Evolutionary conservation across 2,329 filamentous ascomycete genomes (phyloP).

Genomic region (Fusarium sp.): DNA sequence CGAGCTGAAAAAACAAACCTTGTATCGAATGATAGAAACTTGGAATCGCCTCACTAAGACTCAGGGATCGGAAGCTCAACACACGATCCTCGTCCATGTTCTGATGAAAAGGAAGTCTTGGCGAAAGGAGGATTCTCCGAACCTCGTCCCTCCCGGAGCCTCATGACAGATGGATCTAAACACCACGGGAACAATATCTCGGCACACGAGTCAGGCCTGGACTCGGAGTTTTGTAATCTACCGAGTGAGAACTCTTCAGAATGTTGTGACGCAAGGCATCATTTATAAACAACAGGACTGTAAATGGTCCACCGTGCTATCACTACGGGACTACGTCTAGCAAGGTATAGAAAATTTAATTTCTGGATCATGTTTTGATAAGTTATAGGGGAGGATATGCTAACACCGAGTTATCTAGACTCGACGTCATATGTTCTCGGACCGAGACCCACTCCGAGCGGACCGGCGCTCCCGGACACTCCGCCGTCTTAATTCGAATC

Average conservation of each 20-base stretch:
- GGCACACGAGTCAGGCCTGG: conserved; percentile 10
- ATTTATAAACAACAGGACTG: conserved; percentile 7
- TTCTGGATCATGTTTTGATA: background rate
- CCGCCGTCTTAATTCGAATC: conserved; percentile 19
- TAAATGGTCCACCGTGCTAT: background rate
- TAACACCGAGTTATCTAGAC: conserved; percentile 18
- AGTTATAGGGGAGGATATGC: conserved; percentile 6
- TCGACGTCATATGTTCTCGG: conserved; percentile 34
- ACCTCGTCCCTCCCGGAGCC: conserved; percentile 3
- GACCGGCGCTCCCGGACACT: conserved; percentile 28
- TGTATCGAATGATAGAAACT: conserved; percentile 13
- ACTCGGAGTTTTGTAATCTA: background rate
- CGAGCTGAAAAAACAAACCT: background rate
- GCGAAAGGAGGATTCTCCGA: background rate
- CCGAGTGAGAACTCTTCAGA: background rate
- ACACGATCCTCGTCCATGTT: background rate
- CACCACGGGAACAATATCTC: background rate
- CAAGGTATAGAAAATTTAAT: background rate
- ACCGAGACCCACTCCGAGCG: conserved; percentile 29
- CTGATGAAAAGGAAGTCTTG: background rate
- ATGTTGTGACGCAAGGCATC: conserved; percentile 20
- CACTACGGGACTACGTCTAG: background rate
- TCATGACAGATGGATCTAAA: conserved; percentile 3
- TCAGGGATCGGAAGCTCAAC: background rate
- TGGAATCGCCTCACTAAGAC: conserved; percentile 14